Conservation (phyloP, 495 filamentous ascomycete genomes). For the Penicillium bialowiezense region DNA sequence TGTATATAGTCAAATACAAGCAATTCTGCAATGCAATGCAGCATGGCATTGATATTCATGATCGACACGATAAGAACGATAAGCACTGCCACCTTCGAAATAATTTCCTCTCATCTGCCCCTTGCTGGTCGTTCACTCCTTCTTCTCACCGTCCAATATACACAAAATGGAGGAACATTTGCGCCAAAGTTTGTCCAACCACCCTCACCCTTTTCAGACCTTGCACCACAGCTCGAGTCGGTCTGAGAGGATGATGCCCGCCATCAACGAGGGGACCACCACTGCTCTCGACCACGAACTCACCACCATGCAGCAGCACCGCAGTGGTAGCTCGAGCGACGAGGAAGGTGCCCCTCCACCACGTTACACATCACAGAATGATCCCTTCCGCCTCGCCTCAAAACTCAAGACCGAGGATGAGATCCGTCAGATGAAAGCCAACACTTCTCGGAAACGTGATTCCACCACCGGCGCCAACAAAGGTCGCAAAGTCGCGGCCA, state of each 20-base stretch:
- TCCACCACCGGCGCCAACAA: conserved; percentile 39
- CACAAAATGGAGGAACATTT: conserved; percentile 38
- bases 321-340: conserved; percentile 43
- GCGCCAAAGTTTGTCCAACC: conserved; percentile 39
- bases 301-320: conserved; percentile 17
- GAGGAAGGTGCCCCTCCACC: conserved; percentile 64
- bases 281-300: conserved; percentile 34
- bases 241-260: conserved; percentile 18
- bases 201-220: conserved; percentile 24
- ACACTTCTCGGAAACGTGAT: conserved; percentile 75
- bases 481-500: conserved; percentile 23
- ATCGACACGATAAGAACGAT: conserved; percentile 8
- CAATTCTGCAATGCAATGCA: background rate
- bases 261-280: conserved; percentile 33
- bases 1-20: too few species aligned
- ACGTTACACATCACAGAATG: conserved; percentile 59
- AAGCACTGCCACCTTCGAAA: conserved; percentile 9
- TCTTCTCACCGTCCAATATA: background rate
- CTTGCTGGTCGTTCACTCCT: background rate
- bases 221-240: conserved; percentile 19
- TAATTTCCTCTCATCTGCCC: background rate
- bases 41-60: too few species aligned
- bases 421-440: conserved; percentile 76
- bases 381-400: conserved; percentile 79
- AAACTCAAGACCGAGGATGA: conserved; percentile 76